These are phyloP conservation scores for Linnemannia zychae DNA, from an alignment of 192 early-diverging fungal species.

Conservation along the genomic window DNA sequence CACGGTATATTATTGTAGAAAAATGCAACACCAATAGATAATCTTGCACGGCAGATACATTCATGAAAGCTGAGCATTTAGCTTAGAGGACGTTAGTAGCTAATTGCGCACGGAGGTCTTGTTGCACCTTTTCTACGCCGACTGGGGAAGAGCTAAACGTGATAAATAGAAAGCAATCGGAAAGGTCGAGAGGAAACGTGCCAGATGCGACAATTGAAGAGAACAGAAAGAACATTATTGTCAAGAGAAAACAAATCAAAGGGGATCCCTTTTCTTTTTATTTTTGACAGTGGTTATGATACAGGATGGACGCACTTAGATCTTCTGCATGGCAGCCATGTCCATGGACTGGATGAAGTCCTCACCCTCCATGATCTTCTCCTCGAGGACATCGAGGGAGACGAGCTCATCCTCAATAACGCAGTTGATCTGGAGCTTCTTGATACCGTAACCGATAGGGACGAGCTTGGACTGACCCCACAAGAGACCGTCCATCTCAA, in stretches of 20 bases:
- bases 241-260: not conserved
- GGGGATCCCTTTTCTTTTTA: conserved; percentile 18
- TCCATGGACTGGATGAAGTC: conserved; percentile 95
- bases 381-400: conserved; percentile 84
- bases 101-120: not conserved
- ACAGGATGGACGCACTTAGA: conserved; percentile 69
- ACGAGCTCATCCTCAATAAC: conserved; percentile 97
- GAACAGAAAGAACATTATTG: not conserved
- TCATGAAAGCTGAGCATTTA: not conserved
- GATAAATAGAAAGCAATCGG: not conserved
- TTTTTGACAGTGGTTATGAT: conserved; percentile 27
- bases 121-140: not conserved
- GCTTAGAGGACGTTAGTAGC: not conserved
- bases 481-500: conserved; percentile 89
- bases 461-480: conserved; percentile 89
- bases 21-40: not conserved
- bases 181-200: not conserved
- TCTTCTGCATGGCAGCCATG: conserved; percentile 90
- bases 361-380: conserved; percentile 83
- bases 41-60: not conserved
- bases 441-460: conserved; percentile 94
- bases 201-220: too few relatives aligned
- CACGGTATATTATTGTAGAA: not conserved
- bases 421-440: conserved; percentile 94
- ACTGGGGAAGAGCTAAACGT: not conserved